Evolutionary conservation across 164 flowering plant species (phyloP).

Genomic region (Chimonanthus salicifolius): DNA sequence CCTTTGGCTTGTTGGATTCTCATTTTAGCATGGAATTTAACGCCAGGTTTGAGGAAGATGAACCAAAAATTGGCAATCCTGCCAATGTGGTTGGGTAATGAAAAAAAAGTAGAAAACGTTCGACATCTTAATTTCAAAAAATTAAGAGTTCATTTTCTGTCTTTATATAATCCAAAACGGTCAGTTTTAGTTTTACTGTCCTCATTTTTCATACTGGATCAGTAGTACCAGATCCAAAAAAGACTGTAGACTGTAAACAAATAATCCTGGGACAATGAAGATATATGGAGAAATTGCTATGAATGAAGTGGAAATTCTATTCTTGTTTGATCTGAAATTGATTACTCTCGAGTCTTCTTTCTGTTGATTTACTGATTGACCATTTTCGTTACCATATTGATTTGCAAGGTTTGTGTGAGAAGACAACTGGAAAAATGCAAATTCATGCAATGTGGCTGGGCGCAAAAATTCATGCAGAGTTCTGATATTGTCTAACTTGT

Average conservation of each 20-base stretch:
- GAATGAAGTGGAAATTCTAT: neutral
- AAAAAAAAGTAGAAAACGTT: too few relatives aligned
- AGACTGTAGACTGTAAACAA: too few relatives aligned
- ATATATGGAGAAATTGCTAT: neutral
- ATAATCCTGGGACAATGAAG: neutral
- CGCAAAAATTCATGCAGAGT: neutral
- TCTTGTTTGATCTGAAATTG: neutral
- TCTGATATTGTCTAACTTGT: neutral
- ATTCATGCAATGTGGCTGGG: slow-evolving; percentile 7
- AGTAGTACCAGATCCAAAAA: too few relatives aligned
- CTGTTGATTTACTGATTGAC: neutral
- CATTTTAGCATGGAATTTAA: too few relatives aligned
- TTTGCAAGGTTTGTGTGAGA: neutral
- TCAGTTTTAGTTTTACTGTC: neutral
- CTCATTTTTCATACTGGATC: neutral
- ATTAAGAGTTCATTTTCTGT: neutral
- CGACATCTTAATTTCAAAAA: too few relatives aligned
- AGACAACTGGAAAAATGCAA: neutral
- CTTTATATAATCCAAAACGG: neutral
- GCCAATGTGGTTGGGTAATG: too few relatives aligned
- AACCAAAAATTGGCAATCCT: too few relatives aligned
- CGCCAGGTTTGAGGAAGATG: too few relatives aligned
- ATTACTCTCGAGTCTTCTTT: neutral
- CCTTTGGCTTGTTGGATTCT: too few relatives aligned
- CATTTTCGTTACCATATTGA: neutral